These are phyloP conservation scores for Xylaria flabelliformis DNA, from an alignment of 495 filamentous ascomycete species.

Conservation along the genomic window DNA sequence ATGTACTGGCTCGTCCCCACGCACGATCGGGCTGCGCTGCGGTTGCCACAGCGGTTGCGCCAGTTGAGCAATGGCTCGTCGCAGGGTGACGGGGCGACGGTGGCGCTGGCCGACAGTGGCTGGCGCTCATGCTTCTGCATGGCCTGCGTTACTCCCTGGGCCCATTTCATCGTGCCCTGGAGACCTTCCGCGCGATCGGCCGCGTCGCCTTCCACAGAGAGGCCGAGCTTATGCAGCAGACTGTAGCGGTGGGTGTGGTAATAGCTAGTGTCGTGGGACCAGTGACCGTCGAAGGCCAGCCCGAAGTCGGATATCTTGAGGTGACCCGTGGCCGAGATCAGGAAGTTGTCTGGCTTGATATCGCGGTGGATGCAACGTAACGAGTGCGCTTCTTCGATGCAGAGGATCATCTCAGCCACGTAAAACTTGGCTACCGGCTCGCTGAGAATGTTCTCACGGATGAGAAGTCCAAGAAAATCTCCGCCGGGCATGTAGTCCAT, in stretches of 20 bases:
- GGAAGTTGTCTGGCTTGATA: slow-evolving; percentile 96
- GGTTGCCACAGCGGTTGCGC: slow-evolving; percentile 76
- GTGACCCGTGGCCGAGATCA: slow-evolving; percentile 86
- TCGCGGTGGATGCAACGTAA: slow-evolving; percentile 92
- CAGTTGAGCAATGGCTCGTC: slow-evolving; percentile 72
- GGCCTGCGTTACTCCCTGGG: slow-evolving; percentile 53
- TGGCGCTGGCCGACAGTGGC: slow-evolving; percentile 27
- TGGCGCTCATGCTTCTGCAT: slow-evolving; percentile 58
- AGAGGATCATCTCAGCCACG: slow-evolving; percentile 92
- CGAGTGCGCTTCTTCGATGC: slow-evolving; percentile 89
- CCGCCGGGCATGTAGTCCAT: slow-evolving; percentile 99
- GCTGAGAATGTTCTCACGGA: slow-evolving; percentile 78
- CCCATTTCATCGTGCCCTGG: slow-evolving; percentile 55
- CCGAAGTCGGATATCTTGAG: slow-evolving; percentile 96
- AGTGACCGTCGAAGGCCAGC: slow-evolving; percentile 91
- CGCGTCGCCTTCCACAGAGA: slow-evolving; percentile 75
- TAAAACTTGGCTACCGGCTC: slow-evolving; percentile 85
- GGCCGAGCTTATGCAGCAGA: slow-evolving; percentile 74
- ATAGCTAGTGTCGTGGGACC: slow-evolving; percentile 87
- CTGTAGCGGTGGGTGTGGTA: slow-evolving; percentile 81
- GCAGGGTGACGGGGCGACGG: slow-evolving; percentile 26
- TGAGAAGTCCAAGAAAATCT: slow-evolving; percentile 85
- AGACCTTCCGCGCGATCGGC: slow-evolving; percentile 67
- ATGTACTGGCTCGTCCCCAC: slow-evolving; percentile 98
- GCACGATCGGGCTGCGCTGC: slow-evolving; percentile 79